These are phyloP conservation scores for Fusarium sacchari DNA, from an alignment of 2,329 filamentous ascomycete genomes.

Conservation along the genomic window DNA sequence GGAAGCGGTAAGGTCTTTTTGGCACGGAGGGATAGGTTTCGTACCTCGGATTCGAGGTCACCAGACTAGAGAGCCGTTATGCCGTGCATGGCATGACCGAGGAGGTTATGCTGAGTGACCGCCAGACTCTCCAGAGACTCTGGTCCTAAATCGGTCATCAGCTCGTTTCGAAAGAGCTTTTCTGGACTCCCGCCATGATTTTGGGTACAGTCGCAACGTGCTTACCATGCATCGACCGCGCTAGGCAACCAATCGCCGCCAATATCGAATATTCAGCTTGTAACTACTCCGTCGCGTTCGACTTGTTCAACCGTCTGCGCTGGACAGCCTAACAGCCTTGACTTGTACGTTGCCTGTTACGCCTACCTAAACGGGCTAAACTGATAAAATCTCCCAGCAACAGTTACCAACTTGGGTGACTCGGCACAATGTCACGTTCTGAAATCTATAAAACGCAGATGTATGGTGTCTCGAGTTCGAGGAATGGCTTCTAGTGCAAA, in stretches of 20 bases:
- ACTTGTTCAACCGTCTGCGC: neutral
- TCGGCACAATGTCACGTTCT: conserved; percentile 1
- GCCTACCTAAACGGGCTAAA: neutral
- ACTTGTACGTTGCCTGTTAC: neutral
- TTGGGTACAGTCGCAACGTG: neutral
- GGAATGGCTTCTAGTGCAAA: neutral
- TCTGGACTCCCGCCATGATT: conserved; percentile 10
- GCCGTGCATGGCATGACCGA: conserved; percentile 14
- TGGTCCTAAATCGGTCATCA: conserved; percentile 2
- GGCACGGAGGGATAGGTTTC: neutral
- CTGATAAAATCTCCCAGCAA: neutral
- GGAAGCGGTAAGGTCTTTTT: neutral
- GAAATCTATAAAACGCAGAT: neutral
- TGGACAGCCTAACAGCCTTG: neutral
- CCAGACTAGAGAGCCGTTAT: conserved; percentile 8
- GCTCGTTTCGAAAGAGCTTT: neutral
- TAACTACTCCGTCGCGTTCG: neutral
- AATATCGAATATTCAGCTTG: neutral
- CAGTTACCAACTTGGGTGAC: neutral
- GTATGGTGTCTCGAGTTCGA: conserved; percentile 11
- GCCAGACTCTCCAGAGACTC: neutral
- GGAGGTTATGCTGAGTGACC: conserved; percentile 26
- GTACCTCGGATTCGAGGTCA: conserved; percentile 22
- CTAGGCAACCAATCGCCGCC: neutral
- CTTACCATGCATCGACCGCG: neutral